A percentile compares a stretch with the other conserved stretches of the same genome.
Evolutionary conservation across 768 basidiomycete species (phyloP).

Genomic region (Suillus paluster): DNA sequence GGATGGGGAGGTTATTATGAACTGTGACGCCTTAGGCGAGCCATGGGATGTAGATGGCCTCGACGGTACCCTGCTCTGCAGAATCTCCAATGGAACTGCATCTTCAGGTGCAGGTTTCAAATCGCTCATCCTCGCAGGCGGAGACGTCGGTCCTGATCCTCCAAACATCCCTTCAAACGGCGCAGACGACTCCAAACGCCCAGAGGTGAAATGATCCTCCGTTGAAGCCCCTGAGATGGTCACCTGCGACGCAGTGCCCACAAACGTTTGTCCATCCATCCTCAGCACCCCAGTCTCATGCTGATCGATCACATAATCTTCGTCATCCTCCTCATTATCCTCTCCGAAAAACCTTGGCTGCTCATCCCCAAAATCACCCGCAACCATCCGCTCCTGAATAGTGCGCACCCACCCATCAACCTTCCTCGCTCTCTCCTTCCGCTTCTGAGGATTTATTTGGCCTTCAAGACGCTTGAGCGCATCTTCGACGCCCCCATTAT

Average conservation of each 20-base stretch:
- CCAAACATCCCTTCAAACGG: conserved; percentile 1
- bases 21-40: conserved; percentile 22
- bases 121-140: conserved; percentile 39
- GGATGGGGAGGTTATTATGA: conserved; percentile 32
- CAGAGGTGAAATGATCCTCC: conserved; percentile 30
- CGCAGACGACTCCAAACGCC: conserved; percentile 18
- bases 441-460: conserved; percentile 74
- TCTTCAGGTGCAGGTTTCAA: conserved; percentile 61
- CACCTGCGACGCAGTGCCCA: conserved; percentile 22
- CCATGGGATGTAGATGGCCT: conserved; percentile 40
- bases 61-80: conserved; percentile 58
- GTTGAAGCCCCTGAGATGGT: conserved; percentile 21
- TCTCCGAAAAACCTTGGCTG: conserved; percentile 58
- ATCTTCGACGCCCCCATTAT: conserved; percentile 75
- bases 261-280: conserved; percentile 16
- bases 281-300: conserved; percentile 34
- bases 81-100: conserved; percentile 67
- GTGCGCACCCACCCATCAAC: conserved; percentile 83
- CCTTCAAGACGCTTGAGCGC: conserved; percentile 85
- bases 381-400: conserved; percentile 67
- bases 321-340: conserved; percentile 47
- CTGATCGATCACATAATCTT: conserved; percentile 35
- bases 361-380: conserved; percentile 67
- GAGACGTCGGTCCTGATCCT: conserved; percentile 25
- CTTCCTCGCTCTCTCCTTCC: conserved; percentile 72